phyloP scores from a whole-genome alignment of 225 moss, liverwort and hornwort genomes.

The Bryoerythrophyllum caledonicum region DNA sequence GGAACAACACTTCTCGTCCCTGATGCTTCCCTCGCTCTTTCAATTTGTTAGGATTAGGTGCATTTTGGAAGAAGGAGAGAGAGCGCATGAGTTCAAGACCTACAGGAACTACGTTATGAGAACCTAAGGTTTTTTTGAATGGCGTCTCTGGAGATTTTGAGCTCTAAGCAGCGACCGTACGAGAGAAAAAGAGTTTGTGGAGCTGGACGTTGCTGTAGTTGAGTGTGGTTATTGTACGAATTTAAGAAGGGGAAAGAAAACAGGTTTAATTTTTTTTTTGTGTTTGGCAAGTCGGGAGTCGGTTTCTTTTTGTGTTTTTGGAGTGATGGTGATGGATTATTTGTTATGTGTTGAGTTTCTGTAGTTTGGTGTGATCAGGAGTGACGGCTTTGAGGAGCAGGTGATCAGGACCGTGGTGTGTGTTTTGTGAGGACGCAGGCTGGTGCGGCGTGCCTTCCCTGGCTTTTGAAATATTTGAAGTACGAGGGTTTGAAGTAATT shows the following conservation, averaged over 20 bases:
- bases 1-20: not conserved
- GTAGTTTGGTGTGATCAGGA: slow-evolving; percentile 22
- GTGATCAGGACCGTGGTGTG: slow-evolving; percentile 18
- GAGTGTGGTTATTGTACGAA: too few relatives aligned
- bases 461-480: not conserved
- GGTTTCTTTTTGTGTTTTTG: not conserved
- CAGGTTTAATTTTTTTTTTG: not conserved
- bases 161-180: too few relatives aligned
- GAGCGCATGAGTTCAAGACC: too few relatives aligned
- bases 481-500: not conserved
- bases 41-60: too few relatives aligned
- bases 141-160: too few relatives aligned
- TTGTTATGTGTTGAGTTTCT: slow-evolving; percentile 20
- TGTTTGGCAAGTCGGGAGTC: not conserved
- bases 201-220: too few relatives aligned
- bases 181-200: too few relatives aligned
- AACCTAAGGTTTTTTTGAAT: too few relatives aligned
- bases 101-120: too few relatives aligned
- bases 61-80: too few relatives aligned
- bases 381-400: slow-evolving; percentile 16
- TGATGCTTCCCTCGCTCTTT: not conserved
- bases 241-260: too few relatives aligned
- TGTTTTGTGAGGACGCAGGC: slow-evolving; percentile 37
- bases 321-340: not conserved
- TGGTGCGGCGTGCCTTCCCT: slow-evolving; percentile 22